Conservation (phyloP, 2,329 filamentous ascomycete species). For the Calonectria fujianensis region DNA sequence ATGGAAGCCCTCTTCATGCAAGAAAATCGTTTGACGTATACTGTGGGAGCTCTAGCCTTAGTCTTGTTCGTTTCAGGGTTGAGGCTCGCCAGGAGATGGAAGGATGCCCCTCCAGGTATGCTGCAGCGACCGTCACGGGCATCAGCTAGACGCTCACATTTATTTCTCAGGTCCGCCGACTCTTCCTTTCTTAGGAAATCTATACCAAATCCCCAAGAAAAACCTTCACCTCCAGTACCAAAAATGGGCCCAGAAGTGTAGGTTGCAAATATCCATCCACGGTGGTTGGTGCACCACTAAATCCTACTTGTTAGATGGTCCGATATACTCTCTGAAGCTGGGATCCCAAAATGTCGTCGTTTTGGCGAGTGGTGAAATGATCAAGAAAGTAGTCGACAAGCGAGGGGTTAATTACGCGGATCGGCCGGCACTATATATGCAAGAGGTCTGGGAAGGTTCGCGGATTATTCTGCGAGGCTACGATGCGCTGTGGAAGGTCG, state of each 20-base stretch:
- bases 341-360: not conserved
- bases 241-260: not conserved
- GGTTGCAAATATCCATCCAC: not conserved
- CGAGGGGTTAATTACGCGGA: not conserved
- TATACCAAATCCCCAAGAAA: constrained; percentile 4
- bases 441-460: not conserved
- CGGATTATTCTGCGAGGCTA: not conserved
- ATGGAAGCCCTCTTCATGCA: not conserved
- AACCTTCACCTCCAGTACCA: not conserved
- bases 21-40: not conserved
- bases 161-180: not conserved
- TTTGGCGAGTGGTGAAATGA: not conserved
- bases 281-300: not conserved
- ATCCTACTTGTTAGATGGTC: not conserved
- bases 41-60: not conserved
- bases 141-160: not conserved
- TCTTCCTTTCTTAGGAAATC: not conserved
- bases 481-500: not conserved
- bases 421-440: not conserved
- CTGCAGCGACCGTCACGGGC: not conserved
- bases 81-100: not conserved
- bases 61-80: not conserved
- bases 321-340: not conserved
- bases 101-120: not conserved
- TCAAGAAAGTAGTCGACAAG: not conserved